Evolutionary conservation across 257 asterid genomes (phyloP), one percentile per base, ranked within the genome.

Genomic region (Avicennia marina): DNA sequence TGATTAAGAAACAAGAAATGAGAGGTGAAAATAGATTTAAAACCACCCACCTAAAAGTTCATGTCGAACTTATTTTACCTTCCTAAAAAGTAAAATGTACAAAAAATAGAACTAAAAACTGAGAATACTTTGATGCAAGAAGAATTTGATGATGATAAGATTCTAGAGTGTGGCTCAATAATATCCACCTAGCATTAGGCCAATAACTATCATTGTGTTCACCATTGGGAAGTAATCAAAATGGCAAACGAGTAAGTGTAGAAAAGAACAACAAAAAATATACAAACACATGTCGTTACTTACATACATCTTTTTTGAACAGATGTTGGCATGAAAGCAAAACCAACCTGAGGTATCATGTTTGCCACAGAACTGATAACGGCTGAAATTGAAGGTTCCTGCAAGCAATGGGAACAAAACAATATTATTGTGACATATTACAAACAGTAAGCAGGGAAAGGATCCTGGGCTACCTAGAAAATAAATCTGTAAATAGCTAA

Each of bases 301-400:
- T n/a, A n/a, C n/a, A n/a, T n/a, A n/a, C n/a, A n/a, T n/a, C n/a
- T n/a, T n/a, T n/a, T n/a, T n/a, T n/a, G n/a, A n/a, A n/a, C n/a
- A n/a, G n/a, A n/a, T n/a, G n/a, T n/a, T n/a, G n/a, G n/a, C n/a
- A n/a, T n/a, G n/a, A n/a, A 58, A 64, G 58, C 38, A 65, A 61
- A 63, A 72, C 78, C 69, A 71, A 91, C 98, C 98, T 91, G 96
- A 45, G 98, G 98, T 73, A 91, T 78, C 95, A 85, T 83, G 79
- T 83, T 91, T 66, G 95, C 85, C 65, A 83, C 96, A 64, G 96
- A 88, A 45, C 85, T 88, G 60, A 88, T 80, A 64, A 88, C 93
- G 65, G 96, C 87, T 41, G 98, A 88, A 69, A 91, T 75, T 70
- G 96, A 88, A 33, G 76, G 94, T 74, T 91, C 98, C 98, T 91